Base-by-base conservation (phyloP, 1,284 basidiomycete genomes). In the Tilletia setariae region DNA sequence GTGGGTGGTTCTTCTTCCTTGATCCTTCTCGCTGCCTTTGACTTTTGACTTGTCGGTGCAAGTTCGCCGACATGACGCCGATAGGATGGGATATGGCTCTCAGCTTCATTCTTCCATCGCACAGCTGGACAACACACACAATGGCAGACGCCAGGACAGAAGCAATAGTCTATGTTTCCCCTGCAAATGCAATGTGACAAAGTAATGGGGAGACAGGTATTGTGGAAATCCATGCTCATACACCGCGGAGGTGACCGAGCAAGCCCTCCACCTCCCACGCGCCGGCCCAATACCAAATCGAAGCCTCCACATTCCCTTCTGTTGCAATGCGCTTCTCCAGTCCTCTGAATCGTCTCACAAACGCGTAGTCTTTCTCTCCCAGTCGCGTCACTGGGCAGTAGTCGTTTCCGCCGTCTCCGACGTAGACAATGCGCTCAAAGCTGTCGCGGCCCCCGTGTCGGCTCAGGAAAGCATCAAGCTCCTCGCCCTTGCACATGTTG, bases 401-500 rank as follows among this genome's bases (percentile, higher is more conserved):
- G 83, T 98, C 96, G 83, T 98, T 98, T 13, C 87, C 87, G 1
- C 95, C 95, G 81, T 98, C 95, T 25, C 95, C 96, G 67, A 98
- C 87, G 82, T 97, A 98, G 59, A 93, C 86, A 72, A 97, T 86
- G 66, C 90, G 88, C 72, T 95, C 90, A 79, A 87, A 98, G 2
- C 77, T 69, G 6, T 83, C 82, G 42, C 85, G 84, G 16, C 87
- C 86, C n/a, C 86, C 86, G 72, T 91, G 86, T n/a, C 88, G 85
- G 1, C 85, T 84, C 53, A 95, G 85, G 85, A 91, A 97, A 0
- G 89, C 88, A 3, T 90, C 88, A 35, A 98, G 86, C 83, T 98
- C 95, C 75, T 91, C 90, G 49, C 95, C 91, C 86, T 98, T 98
- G 87, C 95, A 98, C 94, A 98, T 97, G 85, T 98, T 98, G 11